Base-by-base conservation (phyloP, 1,284 basidiomycete species). In the Ustilago cynodontis region DNA sequence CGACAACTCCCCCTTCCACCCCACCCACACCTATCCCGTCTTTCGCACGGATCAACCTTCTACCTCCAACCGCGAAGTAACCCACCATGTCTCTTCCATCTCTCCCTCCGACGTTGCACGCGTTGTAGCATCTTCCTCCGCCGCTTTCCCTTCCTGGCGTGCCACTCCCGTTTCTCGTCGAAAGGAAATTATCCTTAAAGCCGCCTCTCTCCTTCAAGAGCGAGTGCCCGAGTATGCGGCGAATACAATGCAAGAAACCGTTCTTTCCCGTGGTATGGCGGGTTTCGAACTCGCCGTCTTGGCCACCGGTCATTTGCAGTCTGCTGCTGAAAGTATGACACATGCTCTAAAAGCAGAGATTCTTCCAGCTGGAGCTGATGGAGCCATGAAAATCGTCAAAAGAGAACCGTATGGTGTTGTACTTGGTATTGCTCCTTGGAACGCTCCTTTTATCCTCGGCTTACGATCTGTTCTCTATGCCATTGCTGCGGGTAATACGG, bases 401-500 rank as follows among this genome's bases (percentile, higher is more conserved):
- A 60, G 73, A 11, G 79, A 79, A 52, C 79, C 79, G 3, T 75
- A 41, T 20, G 79, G 79, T 16, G 73, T 75, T 6, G 72, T 79
- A 7, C 39, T 77, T 2, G 73, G 67, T 11, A 77, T 75, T 24
- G 74, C 77, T 2, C 70, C 85, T 14, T 86, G 85, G 83, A 85
- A 85, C 31, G 83, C 82, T 1, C 85, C 85, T 2, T 67, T 83
- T n/a, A 76, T 80, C 2, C 79, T 87, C 10, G 80, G 71, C 2
- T 71, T 83, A 35, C 87, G 90, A 14, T 89, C 90, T 0, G 86
- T 90, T 41, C 86, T 88, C 4, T 86, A 89, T 11, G 90, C 91
- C 0, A 86, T 92, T 24, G 86, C 91, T 4, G 90, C 90, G 33
- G 91, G 91, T 2, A 92, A 92, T 84, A 90, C 90, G 0, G 89